phyloP scores from a whole-genome alignment of 441 rosid species.

The Gossypium gossypioides region DNA sequence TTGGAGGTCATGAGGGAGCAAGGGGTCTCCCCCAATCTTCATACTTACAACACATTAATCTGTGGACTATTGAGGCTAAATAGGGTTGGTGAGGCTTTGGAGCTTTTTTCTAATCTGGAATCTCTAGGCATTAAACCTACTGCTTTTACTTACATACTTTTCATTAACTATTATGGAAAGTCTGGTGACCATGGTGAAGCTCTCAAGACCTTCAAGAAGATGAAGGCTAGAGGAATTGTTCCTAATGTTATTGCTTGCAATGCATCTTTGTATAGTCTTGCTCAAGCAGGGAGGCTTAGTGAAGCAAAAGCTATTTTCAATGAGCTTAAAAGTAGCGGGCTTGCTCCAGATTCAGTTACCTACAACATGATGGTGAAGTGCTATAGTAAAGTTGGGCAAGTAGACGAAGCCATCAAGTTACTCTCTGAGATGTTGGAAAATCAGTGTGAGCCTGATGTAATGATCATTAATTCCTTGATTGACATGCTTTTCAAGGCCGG shows the following conservation, averaged over 20 bases:
- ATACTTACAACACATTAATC: slow-evolving; percentile 73
- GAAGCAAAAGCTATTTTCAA: slow-evolving; percentile 70
- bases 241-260: slow-evolving; percentile 80
- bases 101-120: slow-evolving; percentile 50
- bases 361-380: slow-evolving; percentile 98
- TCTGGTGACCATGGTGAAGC: slow-evolving; percentile 51
- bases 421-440: slow-evolving; percentile 66
- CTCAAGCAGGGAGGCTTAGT: slow-evolving; percentile 48
- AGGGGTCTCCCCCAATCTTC: slow-evolving; percentile 64
- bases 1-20: slow-evolving; percentile 60
- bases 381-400: slow-evolving; percentile 60
- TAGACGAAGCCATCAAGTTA: slow-evolving; percentile 68
- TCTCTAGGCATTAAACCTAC: slow-evolving; percentile 57
- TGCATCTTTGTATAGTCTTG: slow-evolving; percentile 77
- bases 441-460: slow-evolving; percentile 68
- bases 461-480: slow-evolving; percentile 66
- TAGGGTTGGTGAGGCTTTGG: slow-evolving; percentile 53
- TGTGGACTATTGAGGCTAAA: slow-evolving; percentile 59
- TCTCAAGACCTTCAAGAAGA: slow-evolving; percentile 67
- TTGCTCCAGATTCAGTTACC: slow-evolving; percentile 69
- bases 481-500: slow-evolving; percentile 66
- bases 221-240: slow-evolving; percentile 69
- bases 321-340: slow-evolving; percentile 51
- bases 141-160: slow-evolving; percentile 66
- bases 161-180: slow-evolving; percentile 87